Evolutionary conservation across 495 filamentous ascomycete species (phyloP).

Genomic region (Aspergillus cavernicola): DNA sequence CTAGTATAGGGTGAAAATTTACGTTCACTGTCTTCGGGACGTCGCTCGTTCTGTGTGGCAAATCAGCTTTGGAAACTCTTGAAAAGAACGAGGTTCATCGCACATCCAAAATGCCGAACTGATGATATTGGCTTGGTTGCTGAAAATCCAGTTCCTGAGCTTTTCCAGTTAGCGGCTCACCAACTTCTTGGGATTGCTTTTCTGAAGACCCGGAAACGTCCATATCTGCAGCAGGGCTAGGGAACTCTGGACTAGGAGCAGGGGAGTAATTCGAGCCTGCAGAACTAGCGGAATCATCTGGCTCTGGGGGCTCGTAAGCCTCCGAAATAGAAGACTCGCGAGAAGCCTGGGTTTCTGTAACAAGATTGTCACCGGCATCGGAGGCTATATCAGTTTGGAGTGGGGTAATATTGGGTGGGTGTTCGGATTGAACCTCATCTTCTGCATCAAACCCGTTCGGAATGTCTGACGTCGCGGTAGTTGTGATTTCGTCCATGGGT

Average conservation of each 20-base stretch:
- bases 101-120: slow-evolving; percentile 37
- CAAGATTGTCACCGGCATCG: slow-evolving; percentile 11
- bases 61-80: slow-evolving; percentile 11
- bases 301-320: slow-evolving; percentile 59
- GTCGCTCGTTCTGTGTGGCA: slow-evolving; percentile 22
- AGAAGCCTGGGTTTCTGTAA: slow-evolving; percentile 13
- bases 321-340: slow-evolving; percentile 42
- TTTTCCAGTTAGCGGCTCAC: slow-evolving; percentile 31
- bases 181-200: slow-evolving; percentile 19
- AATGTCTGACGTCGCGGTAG: neutral
- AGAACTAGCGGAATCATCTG: slow-evolving; percentile 29
- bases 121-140: slow-evolving; percentile 17
- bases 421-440: slow-evolving; percentile 9
- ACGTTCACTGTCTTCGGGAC: slow-evolving; percentile 15
- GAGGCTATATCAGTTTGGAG: slow-evolving; percentile 6
- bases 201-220: slow-evolving; percentile 16
- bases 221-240: slow-evolving; percentile 20
- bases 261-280: slow-evolving; percentile 35
- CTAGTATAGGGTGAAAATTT: slow-evolving; percentile 75
- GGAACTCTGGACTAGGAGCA: slow-evolving; percentile 33
- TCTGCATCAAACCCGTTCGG: neutral
- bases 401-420: neutral
- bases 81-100: slow-evolving; percentile 22
- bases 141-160: slow-evolving; percentile 26
- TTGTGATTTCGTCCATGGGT: neutral